phyloP scores from a whole-genome alignment of 257 asterid genomes.

The Jacaranda copaia region DNA sequence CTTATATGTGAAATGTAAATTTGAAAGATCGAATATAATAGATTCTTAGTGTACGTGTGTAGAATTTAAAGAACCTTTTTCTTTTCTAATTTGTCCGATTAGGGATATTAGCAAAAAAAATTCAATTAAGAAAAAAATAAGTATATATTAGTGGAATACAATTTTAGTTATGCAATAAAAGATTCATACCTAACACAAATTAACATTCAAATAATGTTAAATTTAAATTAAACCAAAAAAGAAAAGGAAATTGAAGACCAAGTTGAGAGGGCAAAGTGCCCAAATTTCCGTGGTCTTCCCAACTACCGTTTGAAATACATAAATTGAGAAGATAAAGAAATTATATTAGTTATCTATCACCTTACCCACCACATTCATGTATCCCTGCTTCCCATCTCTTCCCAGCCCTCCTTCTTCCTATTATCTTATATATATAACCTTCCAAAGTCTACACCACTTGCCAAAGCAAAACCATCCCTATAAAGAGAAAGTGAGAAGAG shows the following conservation, averaged over 20 bases:
- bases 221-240: neutral
- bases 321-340: conserved; percentile 30
- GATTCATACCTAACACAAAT: conserved; percentile 25
- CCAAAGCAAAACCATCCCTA: neutral
- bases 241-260: conserved; percentile 16
- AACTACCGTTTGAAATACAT: conserved; percentile 48
- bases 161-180: neutral
- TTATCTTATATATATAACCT: conserved; percentile 15
- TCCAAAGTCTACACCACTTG: conserved; percentile 9
- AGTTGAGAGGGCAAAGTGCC: conserved; percentile 28
- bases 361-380: conserved; percentile 59
- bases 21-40: too few species aligned
- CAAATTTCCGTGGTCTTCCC: conserved; percentile 38
- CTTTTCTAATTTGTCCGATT: too few species aligned
- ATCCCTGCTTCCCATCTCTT: conserved; percentile 22
- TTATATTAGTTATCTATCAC: conserved; percentile 37
- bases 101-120: too few species aligned
- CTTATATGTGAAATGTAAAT: too few species aligned
- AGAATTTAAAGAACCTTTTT: too few species aligned
- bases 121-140: too few species aligned
- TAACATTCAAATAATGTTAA: neutral
- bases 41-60: too few species aligned
- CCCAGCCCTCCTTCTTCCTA: neutral
- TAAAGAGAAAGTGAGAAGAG: neutral
- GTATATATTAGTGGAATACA: neutral